Percentiles rank a stretch among this genome's conserved stretches.
phyloP scores from a whole-genome alignment of 441 rosid species.

The Biscutella laevigata region DNA sequence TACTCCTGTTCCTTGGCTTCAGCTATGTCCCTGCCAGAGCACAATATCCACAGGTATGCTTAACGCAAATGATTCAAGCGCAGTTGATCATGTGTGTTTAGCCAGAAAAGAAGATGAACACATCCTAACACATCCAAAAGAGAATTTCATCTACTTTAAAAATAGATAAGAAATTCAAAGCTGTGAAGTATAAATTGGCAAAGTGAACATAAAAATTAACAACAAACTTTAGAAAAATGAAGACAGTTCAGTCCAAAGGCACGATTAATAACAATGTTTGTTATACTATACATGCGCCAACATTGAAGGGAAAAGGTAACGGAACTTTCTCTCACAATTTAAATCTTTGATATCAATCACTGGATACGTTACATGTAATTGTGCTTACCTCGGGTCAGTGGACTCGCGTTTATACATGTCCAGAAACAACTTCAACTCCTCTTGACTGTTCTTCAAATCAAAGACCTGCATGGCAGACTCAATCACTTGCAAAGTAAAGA shows the following conservation, averaged over 20 bases:
- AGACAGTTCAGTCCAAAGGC: not conserved
- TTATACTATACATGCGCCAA: not conserved
- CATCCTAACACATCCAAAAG: conserved; percentile 6
- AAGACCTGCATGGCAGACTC: conserved; percentile 44
- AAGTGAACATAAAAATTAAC: not conserved
- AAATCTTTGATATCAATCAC: conserved; percentile 6
- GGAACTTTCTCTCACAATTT: not conserved
- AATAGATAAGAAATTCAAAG: not conserved
- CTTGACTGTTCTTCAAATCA: conserved; percentile 54
- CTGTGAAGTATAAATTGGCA: not conserved
- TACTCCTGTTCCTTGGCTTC: conserved; percentile 75
- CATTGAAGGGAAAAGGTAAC: not conserved
- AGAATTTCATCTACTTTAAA: not conserved
- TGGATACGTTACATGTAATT: not conserved
- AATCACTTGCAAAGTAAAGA: conserved; percentile 8
- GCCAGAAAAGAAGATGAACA: conserved; percentile 2
- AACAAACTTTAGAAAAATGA: not conserved
- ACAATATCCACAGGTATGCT: conserved; percentile 11
- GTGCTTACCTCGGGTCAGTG: conserved; percentile 58
- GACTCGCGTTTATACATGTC: conserved; percentile 86
- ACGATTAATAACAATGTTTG: not conserved
- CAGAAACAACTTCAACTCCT: conserved; percentile 72
- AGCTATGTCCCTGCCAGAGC: conserved; percentile 50
- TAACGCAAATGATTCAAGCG: conserved; percentile 2
- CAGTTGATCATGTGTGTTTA: not conserved